phyloP scores from a whole-genome alignment of 306 rosid species.

The Malus fusca region DNA sequence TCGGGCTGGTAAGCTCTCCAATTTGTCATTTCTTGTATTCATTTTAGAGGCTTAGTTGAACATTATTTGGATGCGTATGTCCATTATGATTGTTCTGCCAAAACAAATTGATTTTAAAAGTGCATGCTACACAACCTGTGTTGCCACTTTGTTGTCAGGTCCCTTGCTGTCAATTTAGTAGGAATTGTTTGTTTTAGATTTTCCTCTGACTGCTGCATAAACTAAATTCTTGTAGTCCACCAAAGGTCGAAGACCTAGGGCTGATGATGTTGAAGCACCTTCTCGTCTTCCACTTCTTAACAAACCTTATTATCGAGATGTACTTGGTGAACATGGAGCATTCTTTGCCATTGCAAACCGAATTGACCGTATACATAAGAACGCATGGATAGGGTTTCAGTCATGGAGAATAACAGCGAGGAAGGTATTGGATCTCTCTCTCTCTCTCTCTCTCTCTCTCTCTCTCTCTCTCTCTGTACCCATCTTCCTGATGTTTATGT shows the following conservation, averaged over 20 bases:
- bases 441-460: background rate
- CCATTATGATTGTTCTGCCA: background rate
- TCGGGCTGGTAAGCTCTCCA: slow-evolving; percentile 67
- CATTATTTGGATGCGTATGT: background rate
- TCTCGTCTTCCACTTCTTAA: slow-evolving; percentile 83
- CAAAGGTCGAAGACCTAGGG: slow-evolving; percentile 70
- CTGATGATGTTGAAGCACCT: slow-evolving; percentile 84
- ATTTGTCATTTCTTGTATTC: background rate
- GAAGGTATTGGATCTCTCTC: slow-evolving; percentile 45
- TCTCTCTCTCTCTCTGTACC: background rate
- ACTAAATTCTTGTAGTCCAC: slow-evolving; percentile 53
- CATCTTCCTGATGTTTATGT: background rate
- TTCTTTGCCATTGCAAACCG: slow-evolving; percentile 81
- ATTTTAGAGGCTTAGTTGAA: background rate
- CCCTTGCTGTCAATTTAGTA: background rate
- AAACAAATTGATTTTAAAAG: background rate
- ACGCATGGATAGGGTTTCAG: slow-evolving; percentile 97
- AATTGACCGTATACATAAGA: slow-evolving; percentile 86
- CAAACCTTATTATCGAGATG: slow-evolving; percentile 68
- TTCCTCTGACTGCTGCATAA: background rate
- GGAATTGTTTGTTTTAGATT: background rate
- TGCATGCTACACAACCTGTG: background rate
- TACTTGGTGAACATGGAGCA: slow-evolving; percentile 85
- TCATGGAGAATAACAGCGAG: slow-evolving; percentile 97
- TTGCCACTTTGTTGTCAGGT: background rate